A percentile compares a stretch with the other conserved stretches of the same genome.
Conservation (phyloP, 169 alveolate species). For the Eimeria sp. region DNA sequence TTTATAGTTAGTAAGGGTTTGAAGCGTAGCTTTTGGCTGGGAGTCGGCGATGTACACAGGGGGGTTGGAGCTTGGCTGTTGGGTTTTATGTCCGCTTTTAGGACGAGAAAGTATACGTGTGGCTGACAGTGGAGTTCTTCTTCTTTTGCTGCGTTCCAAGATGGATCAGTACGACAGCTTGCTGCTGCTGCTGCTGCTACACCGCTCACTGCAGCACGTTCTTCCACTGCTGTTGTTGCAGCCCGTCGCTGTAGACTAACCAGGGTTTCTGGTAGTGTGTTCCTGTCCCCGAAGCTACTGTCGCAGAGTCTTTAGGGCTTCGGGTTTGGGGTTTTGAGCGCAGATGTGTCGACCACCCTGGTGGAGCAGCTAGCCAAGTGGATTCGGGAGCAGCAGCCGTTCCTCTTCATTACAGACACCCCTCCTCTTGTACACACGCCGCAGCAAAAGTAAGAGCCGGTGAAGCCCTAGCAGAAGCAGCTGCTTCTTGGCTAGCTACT, state of each 20-base stretch:
- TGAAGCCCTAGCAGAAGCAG: neutral
- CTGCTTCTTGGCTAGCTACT: neutral
- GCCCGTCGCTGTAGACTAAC: neutral
- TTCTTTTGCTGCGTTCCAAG: slow-evolving; percentile 76
- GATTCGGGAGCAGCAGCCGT: slow-evolving; percentile 71
- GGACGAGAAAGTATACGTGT: slow-evolving; percentile 78
- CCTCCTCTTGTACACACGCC: slow-evolving; percentile 68
- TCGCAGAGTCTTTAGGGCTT: neutral
- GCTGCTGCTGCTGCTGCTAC: slow-evolving; percentile 40
- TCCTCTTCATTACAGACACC: slow-evolving; percentile 73
- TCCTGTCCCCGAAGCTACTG: neutral
- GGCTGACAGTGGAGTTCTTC: slow-evolving; percentile 79
- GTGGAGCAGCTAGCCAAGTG: slow-evolving; percentile 76
- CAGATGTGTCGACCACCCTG: slow-evolving; percentile 55
- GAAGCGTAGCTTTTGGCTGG: neutral
- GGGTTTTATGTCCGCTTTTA: neutral
- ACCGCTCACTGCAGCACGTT: neutral
- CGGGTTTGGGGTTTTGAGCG: neutral
- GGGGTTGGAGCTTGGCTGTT: neutral
- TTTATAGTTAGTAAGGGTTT: no score
- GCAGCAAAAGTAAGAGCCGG: slow-evolving; percentile 7
- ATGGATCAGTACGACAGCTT: slow-evolving; percentile 77
- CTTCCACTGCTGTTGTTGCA: neutral
- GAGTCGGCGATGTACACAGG: neutral
- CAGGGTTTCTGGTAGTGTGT: neutral